Conservation (phyloP, 2,329 filamentous ascomycete species). For the Tolypocladium album region DNA sequence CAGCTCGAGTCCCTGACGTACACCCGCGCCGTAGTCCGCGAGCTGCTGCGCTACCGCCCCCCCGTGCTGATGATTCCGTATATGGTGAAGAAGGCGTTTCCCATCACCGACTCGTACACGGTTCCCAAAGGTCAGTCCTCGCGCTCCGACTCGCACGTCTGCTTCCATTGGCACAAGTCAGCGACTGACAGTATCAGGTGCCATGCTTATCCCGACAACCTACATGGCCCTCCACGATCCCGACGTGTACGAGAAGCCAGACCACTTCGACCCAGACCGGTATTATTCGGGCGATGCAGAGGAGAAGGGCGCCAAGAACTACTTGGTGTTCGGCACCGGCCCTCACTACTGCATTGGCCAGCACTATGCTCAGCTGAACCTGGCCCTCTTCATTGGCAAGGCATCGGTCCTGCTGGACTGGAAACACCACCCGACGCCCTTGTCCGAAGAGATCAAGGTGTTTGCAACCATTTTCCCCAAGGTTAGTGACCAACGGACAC, state of each 20-base stretch:
- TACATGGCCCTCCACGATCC: constrained; percentile 88
- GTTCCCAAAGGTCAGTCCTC: constrained; percentile 62
- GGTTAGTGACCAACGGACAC: constrained; percentile 41
- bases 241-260: constrained; percentile 83
- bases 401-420: constrained; percentile 80
- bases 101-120: constrained; percentile 79
- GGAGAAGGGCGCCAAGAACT: constrained; percentile 82
- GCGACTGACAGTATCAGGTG: constrained; percentile 34
- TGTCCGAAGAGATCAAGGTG: constrained; percentile 91
- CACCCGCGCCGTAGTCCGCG: constrained; percentile 83
- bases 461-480: constrained; percentile 97
- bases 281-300: constrained; percentile 88
- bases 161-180: neutral
- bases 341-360: constrained; percentile 96
- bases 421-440: constrained; percentile 74
- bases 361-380: constrained; percentile 78
- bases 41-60: constrained; percentile 86
- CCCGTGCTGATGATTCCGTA: constrained; percentile 98
- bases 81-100: constrained; percentile 88
- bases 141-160: neutral
- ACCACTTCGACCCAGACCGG: constrained; percentile 79
- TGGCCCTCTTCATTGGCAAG: constrained; percentile 85
- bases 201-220: constrained; percentile 88
- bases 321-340: constrained; percentile 88
- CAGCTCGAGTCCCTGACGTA: constrained; percentile 82